Percentiles rank a stretch among this genome's conserved stretches.
phyloP scores from a whole-genome alignment of 2,329 filamentous ascomycete species.

The Aspergillus fumigatus region DNA sequence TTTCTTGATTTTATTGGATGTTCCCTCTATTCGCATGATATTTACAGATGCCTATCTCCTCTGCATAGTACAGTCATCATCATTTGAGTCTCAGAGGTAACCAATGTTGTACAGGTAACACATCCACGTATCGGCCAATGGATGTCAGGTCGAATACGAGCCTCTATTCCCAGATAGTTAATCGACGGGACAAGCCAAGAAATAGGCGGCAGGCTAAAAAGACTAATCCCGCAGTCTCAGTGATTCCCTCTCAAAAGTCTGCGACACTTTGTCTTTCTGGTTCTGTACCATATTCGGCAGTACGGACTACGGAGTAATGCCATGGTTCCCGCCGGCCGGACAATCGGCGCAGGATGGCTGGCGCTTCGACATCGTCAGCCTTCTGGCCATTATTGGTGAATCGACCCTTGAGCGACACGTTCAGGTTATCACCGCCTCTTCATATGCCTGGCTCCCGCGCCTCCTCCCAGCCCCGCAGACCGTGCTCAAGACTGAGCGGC shows the following conservation, averaged over 20 bases:
- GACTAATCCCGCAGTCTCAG: not conserved
- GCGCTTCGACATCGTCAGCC: conserved; percentile 58
- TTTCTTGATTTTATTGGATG: not conserved
- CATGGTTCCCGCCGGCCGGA: not conserved
- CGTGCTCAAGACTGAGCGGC: conserved; percentile 53
- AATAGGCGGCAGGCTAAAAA: not conserved
- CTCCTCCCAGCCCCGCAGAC: conserved; percentile 60
- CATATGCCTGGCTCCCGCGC: conserved; percentile 54
- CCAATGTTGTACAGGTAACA: not conserved
- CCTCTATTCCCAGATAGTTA: not conserved
- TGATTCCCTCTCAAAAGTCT: not conserved
- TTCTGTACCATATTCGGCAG: not conserved
- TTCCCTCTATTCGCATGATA: not conserved
- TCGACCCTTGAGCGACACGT: conserved; percentile 55
- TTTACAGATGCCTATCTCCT: not conserved
- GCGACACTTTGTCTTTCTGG: not conserved
- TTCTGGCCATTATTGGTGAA: conserved; percentile 60
- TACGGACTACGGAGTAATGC: not conserved
- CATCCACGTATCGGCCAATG: not conserved
- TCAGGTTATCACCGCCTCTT: conserved; percentile 55
- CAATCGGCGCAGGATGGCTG: conserved; percentile 29
- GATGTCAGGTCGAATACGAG: not conserved
- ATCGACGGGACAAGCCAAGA: not conserved
- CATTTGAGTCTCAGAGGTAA: not conserved
- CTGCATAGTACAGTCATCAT: not conserved